Evolutionary conservation across 2,329 filamentous ascomycete species (phyloP).

Genomic region (Sarocladiaceae sp.): DNA sequence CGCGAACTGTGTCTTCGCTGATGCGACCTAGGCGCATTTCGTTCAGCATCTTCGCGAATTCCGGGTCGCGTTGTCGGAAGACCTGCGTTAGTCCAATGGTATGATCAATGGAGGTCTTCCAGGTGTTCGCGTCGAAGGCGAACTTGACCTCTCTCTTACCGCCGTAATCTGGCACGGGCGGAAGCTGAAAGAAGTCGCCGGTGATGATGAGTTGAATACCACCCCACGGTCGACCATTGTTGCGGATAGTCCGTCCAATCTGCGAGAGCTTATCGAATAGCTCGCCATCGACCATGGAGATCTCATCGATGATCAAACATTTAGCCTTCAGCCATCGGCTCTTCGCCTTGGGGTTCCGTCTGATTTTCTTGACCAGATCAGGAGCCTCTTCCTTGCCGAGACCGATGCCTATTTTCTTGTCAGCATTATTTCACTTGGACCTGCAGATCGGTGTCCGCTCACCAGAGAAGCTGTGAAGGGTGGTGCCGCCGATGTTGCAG

Average conservation of each 20-base stretch:
- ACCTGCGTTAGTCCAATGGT: slow-evolving; percentile 94
- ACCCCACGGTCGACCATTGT: slow-evolving; percentile 88
- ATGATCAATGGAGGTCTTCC: slow-evolving; percentile 88
- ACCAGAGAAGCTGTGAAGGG: slow-evolving; percentile 90
- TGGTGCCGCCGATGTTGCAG: slow-evolving; percentile 94
- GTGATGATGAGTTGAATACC: slow-evolving; percentile 95
- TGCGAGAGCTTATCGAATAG: slow-evolving; percentile 93
- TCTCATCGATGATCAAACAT: slow-evolving; percentile 84
- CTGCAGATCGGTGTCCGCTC: slow-evolving; percentile 11
- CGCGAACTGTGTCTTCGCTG: slow-evolving; percentile 64
- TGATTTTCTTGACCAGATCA: slow-evolving; percentile 83
- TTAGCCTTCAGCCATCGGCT: slow-evolving; percentile 85
- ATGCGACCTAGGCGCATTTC: slow-evolving; percentile 91
- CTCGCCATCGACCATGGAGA: slow-evolving; percentile 97
- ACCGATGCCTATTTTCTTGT: slow-evolving; percentile 53
- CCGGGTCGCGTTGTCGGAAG: slow-evolving; percentile 85
- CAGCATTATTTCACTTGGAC: slow-evolving; percentile 3
- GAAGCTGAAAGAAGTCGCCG: slow-evolving; percentile 95
- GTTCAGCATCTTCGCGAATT: slow-evolving; percentile 92
- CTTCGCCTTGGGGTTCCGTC: slow-evolving; percentile 79
- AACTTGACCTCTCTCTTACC: slow-evolving; percentile 68
- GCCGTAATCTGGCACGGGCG: slow-evolving; percentile 73
- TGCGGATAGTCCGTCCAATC: slow-evolving; percentile 77
- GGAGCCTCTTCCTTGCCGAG: slow-evolving; percentile 83
- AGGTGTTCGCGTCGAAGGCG: slow-evolving; percentile 85